phyloP scores from a whole-genome alignment of 169 alveolate species.

The Plasmodium gallinaceum region DNA sequence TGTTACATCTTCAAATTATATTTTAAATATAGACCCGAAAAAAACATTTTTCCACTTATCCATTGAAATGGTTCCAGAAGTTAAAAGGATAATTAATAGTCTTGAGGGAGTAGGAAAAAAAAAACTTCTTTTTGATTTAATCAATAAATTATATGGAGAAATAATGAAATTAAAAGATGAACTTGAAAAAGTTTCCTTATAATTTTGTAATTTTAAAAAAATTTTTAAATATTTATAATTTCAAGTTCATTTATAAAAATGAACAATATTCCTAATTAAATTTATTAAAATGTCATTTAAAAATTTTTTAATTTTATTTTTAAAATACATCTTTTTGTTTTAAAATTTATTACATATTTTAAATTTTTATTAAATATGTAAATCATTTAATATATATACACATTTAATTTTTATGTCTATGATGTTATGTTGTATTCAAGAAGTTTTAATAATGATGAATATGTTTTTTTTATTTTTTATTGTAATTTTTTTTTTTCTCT shows the following conservation, averaged over 20 bases:
- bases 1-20: slow-evolving; percentile 12
- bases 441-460: too few relatives aligned
- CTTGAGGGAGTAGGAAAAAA: slow-evolving; percentile 48
- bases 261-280: too few relatives aligned
- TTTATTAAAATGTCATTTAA: too few relatives aligned
- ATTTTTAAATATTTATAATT: slow-evolving; percentile 38
- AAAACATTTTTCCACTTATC: slow-evolving; percentile 62
- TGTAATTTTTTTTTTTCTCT: too few relatives aligned
- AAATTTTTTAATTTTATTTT: too few relatives aligned
- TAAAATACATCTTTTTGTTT: too few relatives aligned
- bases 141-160: slow-evolving; percentile 51
- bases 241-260: slow-evolving; percentile 3
- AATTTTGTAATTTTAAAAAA: background rate
- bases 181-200: slow-evolving; percentile 43
- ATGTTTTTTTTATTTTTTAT: too few relatives aligned
- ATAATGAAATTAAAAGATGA: slow-evolving; percentile 45
- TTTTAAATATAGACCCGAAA: slow-evolving; percentile 36
- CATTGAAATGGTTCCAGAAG: slow-evolving; percentile 56
- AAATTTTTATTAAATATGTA: too few relatives aligned
- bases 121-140: slow-evolving; percentile 24
- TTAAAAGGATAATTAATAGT: slow-evolving; percentile 41
- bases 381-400: too few relatives aligned
- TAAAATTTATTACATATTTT: too few relatives aligned
- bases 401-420: too few relatives aligned
- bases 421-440: too few relatives aligned